Conservation (phyloP, 1,139 yeast species). For the Schwanniomyces etchellsii region DNA sequence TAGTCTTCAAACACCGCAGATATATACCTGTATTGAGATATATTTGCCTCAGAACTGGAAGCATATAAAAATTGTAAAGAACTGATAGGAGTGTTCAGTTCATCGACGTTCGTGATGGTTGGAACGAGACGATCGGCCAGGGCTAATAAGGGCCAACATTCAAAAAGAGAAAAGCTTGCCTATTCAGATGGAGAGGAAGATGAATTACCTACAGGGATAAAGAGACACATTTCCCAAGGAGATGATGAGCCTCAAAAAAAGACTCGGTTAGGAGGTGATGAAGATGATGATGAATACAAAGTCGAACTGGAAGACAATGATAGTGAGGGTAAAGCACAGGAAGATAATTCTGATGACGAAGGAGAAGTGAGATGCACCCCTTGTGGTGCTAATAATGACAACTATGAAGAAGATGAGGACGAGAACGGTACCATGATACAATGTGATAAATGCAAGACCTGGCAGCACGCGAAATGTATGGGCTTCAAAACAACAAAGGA, state of each 20-base stretch:
- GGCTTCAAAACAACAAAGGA: constrained; percentile 30
- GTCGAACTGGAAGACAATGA: constrained; percentile 2
- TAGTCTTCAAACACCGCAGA: no score
- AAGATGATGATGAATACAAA: constrained; percentile 8
- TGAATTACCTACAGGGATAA: constrained; percentile 2
- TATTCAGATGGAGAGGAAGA: constrained; percentile 10
- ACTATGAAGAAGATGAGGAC: constrained; percentile 56
- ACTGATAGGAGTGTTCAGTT: no score
- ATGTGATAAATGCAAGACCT: constrained; percentile 71
- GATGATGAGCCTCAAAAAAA: no score
- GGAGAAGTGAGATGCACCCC: constrained; percentile 59
- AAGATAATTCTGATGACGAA: constrained; percentile 26
- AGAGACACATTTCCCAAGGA: not conserved
- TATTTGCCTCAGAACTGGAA: no score
- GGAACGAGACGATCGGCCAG: constrained; percentile 33
- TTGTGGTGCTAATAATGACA: constrained; percentile 62
- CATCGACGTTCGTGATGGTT: no score
- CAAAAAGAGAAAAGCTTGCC: constrained; percentile 23
- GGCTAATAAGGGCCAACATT: constrained; percentile 36
- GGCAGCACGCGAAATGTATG: constrained; percentile 84
- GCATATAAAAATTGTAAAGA: no score
- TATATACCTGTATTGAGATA: no score
- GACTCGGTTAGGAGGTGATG: constrained; percentile 6
- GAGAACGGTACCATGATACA: constrained; percentile 65
- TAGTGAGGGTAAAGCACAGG: constrained; percentile 5